Conservation (phyloP, 371 early-diverging fungal genomes). For the Dipsacomyces acuminosporus region DNA sequence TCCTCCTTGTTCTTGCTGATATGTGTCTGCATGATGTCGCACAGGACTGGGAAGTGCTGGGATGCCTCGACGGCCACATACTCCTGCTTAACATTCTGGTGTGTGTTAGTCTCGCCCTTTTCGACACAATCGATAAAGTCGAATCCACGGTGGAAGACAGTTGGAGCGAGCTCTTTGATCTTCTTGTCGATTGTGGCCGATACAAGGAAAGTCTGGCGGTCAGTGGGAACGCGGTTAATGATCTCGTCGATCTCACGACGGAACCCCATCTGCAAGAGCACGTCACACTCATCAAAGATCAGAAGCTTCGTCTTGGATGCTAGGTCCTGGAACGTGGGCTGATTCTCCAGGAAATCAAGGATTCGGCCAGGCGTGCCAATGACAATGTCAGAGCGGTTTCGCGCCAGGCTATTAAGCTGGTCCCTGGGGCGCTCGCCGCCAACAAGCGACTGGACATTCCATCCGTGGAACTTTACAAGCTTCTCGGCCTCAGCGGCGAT, state of each 20-base stretch:
- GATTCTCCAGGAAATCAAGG: conserved; percentile 73
- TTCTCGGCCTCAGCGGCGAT: conserved; percentile 81
- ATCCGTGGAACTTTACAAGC: conserved; percentile 56
- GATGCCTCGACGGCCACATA: conserved; percentile 60
- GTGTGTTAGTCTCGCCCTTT: conserved; percentile 80
- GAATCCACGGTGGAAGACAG: conserved; percentile 60
- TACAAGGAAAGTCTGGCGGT: conserved; percentile 95
- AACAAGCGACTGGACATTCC: conserved; percentile 75
- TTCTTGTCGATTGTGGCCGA: conserved; percentile 93
- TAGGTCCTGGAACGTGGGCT: conserved; percentile 54
- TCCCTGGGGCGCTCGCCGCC: conserved; percentile 79
- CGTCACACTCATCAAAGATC: conserved; percentile 98
- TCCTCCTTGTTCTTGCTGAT: conserved; percentile 50
- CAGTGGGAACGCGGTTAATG: conserved; percentile 64
- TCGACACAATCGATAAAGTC: conserved; percentile 62
- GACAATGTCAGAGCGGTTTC: conserved; percentile 76
- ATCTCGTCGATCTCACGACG: conserved; percentile 85
- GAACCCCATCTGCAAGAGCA: conserved; percentile 98
- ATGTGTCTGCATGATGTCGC: conserved; percentile 59
- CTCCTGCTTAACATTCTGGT: conserved; percentile 72
- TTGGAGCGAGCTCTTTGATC: conserved; percentile 72
- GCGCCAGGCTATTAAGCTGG: conserved; percentile 59
- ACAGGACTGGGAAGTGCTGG: conserved; percentile 59
- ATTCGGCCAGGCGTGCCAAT: conserved; percentile 96
- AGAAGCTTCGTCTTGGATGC: conserved; percentile 64